Evolutionary conservation across 2,329 filamentous ascomycete species (phyloP).

Genomic region (Acrocalymma vagum): DNA sequence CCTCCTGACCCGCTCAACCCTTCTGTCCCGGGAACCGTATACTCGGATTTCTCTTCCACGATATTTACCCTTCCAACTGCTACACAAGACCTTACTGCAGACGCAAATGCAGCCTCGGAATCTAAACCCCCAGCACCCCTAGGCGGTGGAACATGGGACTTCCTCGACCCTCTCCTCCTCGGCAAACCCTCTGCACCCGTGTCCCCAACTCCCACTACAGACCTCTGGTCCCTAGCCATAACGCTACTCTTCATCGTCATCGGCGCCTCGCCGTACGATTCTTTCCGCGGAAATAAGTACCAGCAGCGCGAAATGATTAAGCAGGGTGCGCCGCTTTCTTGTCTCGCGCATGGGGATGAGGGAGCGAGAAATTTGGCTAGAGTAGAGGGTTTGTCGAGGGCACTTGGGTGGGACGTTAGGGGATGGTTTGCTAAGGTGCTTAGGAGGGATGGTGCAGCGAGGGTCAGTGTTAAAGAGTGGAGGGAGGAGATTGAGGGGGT

Average conservation of each 20-base stretch:
- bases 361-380: slow-evolving; percentile 35
- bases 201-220: slow-evolving; percentile 45
- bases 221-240: slow-evolving; percentile 56
- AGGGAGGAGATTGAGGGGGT: slow-evolving; percentile 22
- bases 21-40: slow-evolving; percentile 39
- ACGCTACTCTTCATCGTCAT: slow-evolving; percentile 54
- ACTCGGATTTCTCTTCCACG: slow-evolving; percentile 56
- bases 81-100: slow-evolving; percentile 13
- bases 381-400: slow-evolving; percentile 37
- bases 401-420: slow-evolving; percentile 33
- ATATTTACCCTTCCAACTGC: slow-evolving; percentile 20
- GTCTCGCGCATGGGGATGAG: slow-evolving; percentile 45
- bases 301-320: slow-evolving; percentile 55
- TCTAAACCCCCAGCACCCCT: slow-evolving; percentile 30
- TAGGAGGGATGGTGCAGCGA: slow-evolving; percentile 34
- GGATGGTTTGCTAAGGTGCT: slow-evolving; percentile 50
- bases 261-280: slow-evolving; percentile 52
- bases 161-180: slow-evolving; percentile 49
- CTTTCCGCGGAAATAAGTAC: slow-evolving; percentile 50
- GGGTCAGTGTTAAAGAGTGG: slow-evolving; percentile 42
- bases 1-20: slow-evolving; percentile 7
- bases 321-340: slow-evolving; percentile 50
- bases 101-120: no score
- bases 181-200: slow-evolving; percentile 16
- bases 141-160: slow-evolving; percentile 58